Evolutionary conservation across 2,329 filamentous ascomycete species (phyloP), one percentile per base, ranked within the genome.

Genomic region (Aspergillus tanneri): DNA sequence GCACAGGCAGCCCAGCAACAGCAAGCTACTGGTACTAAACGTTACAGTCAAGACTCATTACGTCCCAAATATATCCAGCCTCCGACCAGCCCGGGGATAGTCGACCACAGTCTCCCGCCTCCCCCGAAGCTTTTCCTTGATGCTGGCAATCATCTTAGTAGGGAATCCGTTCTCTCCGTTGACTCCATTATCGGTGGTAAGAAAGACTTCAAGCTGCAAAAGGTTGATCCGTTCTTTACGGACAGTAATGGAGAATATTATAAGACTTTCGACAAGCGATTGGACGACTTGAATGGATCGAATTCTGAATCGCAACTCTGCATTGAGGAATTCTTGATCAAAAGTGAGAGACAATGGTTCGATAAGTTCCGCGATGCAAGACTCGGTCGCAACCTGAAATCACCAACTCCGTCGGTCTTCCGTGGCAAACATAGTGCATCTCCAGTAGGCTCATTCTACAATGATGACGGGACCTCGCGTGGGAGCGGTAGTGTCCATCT

Each of bases 321-420:
- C 59, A 84, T 86, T 47, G 84, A 86, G 56, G 76, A 83, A 34
- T 86, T 80, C 61, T 69, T 87, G 10, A 76, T 79, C 52, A 81
- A 81, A 60, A 83, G 80, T 19, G 83, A 87, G 65, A 85, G 85
- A 71, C 76, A 82, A 53, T 87, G 84, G 84, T 86, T 83, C 58
- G 72, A 75, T 46, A 70, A 75, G 24, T 79, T 83, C 61, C 73
- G 81, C 42, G 73, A 81, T 52, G 81, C 79, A 37, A 81, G 80
- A 62, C 76, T 85, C 48, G 80, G 79, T 27, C 74, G 74, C 34
- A 70, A 72, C 43, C 72, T n/a, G n/a, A n/a, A 72, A 24, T 73
- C 71, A 14, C 69, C 63, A 52, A 66, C 63, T 47, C 60, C 65
- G 28, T 67, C 68, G 19, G 56, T 67, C 44, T 64, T 58, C 55